Conservation (phyloP, 1,284 basidiomycete genomes). For the Ganoderma boninense region DNA sequence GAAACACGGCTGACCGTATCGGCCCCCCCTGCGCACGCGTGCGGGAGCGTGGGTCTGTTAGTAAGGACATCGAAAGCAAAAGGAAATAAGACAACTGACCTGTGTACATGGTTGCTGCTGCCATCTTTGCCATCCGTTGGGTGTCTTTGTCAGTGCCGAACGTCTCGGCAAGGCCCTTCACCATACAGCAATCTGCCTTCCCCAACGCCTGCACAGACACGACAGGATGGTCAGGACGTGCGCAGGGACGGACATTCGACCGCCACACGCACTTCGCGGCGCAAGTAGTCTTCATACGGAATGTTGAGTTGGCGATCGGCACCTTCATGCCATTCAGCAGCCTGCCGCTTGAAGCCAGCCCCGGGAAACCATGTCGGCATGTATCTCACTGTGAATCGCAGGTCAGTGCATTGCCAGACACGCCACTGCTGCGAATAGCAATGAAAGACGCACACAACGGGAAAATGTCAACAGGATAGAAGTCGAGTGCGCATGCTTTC, state of each 20-base stretch:
- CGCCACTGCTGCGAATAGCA: not conserved
- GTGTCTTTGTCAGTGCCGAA: constrained; percentile 13
- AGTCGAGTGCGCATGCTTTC: constrained; percentile 18
- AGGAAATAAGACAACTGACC: too few species aligned
- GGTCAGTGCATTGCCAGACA: too few species aligned
- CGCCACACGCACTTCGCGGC: constrained; percentile 12
- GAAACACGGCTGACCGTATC: constrained; percentile 16
- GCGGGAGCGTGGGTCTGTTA: too few species aligned
- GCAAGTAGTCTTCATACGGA: constrained; percentile 33
- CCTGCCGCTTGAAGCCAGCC: constrained; percentile 42
- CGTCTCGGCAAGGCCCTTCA: constrained; percentile 16
- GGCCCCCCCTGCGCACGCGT: not conserved
- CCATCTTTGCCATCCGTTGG: constrained; percentile 13
- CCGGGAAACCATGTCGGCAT: constrained; percentile 49
- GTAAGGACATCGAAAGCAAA: not conserved
- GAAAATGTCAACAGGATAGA: constrained; percentile 33
- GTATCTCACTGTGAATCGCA: constrained; percentile 40
- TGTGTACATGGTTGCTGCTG: constrained; percentile 35
- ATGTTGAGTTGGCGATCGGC: constrained; percentile 33
- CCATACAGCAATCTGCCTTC: constrained; percentile 15
- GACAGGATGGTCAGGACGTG: not conserved
- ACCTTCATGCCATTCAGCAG: constrained; percentile 30
- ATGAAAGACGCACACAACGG: constrained; percentile 31
- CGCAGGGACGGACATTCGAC: too few species aligned
- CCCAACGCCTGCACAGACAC: not conserved